Conservation (phyloP, 1,139 yeast species). For the Eremothecium sinecaudum region DNA sequence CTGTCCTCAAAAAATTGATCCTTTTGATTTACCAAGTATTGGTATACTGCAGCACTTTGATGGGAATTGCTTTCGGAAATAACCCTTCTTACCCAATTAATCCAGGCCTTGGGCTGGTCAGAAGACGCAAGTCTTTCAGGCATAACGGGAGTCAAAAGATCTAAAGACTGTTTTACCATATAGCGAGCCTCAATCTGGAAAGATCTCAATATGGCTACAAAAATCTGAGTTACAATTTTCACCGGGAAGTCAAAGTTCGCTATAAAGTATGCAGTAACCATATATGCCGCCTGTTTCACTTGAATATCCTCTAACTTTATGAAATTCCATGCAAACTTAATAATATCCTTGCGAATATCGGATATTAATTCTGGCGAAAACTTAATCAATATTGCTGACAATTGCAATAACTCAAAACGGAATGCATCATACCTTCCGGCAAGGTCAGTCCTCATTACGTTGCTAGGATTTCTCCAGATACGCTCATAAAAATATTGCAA, state of each 20-base stretch:
- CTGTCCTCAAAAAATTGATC: slow-evolving; percentile 78
- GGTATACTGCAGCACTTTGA: slow-evolving; percentile 62
- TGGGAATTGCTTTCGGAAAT: slow-evolving; percentile 86
- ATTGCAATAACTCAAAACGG: slow-evolving; percentile 68
- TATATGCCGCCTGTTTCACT: slow-evolving; percentile 89
- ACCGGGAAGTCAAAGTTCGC: slow-evolving; percentile 84
- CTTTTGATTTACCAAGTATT: slow-evolving; percentile 79
- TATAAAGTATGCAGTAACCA: slow-evolving; percentile 78
- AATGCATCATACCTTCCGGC: slow-evolving; percentile 68
- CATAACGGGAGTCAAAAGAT: slow-evolving; percentile 81
- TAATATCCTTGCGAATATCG: slow-evolving; percentile 72
- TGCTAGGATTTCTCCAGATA: slow-evolving; percentile 53
- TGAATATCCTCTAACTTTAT: slow-evolving; percentile 82
- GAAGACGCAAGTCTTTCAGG: slow-evolving; percentile 53
- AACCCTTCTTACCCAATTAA: slow-evolving; percentile 91
- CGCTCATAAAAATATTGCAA: slow-evolving; percentile 49
- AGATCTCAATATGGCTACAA: slow-evolving; percentile 78
- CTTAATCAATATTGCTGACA: slow-evolving; percentile 69
- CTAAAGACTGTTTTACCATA: slow-evolving; percentile 80
- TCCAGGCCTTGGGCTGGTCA: slow-evolving; percentile 68
- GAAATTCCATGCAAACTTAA: slow-evolving; percentile 91
- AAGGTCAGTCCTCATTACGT: slow-evolving; percentile 40
- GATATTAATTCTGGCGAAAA: slow-evolving; percentile 53
- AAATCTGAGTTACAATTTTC: slow-evolving; percentile 82
- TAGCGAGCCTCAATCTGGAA: slow-evolving; percentile 80